phyloP scores from a whole-genome alignment of 768 basidiomycete species.

The Leucosporidium scottii region DNA sequence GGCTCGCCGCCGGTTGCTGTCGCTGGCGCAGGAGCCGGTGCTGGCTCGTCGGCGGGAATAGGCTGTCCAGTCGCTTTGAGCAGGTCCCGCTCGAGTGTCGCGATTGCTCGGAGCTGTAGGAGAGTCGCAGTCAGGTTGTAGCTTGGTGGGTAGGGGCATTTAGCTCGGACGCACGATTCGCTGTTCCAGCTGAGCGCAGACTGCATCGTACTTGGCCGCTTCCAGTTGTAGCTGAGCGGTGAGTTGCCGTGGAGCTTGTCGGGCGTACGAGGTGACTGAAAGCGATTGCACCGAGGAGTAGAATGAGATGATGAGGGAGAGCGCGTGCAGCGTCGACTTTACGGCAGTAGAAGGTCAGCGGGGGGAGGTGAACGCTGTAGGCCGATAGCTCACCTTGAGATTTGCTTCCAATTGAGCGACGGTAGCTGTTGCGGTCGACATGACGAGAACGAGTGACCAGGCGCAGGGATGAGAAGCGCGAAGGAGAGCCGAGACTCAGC shows the following conservation, averaged over 20 bases:
- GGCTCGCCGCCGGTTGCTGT: background rate
- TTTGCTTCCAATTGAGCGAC: background rate
- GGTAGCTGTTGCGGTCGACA: background rate
- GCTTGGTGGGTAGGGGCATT: background rate
- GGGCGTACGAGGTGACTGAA: background rate
- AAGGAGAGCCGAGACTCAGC: too few relatives aligned
- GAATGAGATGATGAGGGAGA: background rate
- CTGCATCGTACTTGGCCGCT: background rate
- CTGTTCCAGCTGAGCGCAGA: background rate
- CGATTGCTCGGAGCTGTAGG: background rate
- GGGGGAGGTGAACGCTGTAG: background rate
- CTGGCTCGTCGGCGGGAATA: background rate
- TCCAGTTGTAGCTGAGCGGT: background rate
- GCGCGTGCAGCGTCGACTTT: background rate
- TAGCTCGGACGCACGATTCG: background rate
- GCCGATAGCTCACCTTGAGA: background rate
- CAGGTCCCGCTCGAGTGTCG: background rate
- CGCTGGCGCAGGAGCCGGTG: background rate
- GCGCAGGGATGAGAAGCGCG: background rate
- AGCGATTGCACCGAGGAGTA: background rate
- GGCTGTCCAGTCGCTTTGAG: background rate
- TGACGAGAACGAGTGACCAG: background rate
- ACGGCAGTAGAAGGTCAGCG: too few relatives aligned
- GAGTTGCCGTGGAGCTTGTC: background rate
- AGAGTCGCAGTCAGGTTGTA: background rate